A percentile compares a stretch with the other conserved stretches of the same genome.
These are phyloP conservation scores for Aureobasidium sp. DNA, from an alignment of 2,329 filamentous ascomycete species.

Conservation along the genomic window DNA sequence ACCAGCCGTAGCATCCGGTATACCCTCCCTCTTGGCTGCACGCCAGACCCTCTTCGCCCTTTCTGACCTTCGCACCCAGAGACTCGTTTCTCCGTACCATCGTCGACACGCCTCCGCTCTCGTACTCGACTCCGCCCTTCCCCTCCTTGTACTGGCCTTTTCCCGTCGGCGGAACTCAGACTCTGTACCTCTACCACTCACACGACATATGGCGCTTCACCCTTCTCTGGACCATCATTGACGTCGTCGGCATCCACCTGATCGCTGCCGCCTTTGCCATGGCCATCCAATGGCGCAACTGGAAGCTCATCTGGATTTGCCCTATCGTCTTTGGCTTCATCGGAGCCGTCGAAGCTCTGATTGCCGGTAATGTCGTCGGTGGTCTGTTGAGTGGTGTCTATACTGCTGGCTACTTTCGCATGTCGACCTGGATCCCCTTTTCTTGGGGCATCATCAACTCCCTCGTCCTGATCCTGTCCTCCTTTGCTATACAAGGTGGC, in stretches of 20 bases:
- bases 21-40: neutral
- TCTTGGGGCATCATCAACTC: slow-evolving; percentile 83
- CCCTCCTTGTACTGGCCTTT: slow-evolving; percentile 76
- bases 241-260: slow-evolving; percentile 69
- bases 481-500: slow-evolving; percentile 87
- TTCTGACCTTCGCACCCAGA: neutral
- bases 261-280: slow-evolving; percentile 65
- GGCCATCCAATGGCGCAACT: slow-evolving; percentile 56
- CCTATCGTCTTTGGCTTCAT: slow-evolving; percentile 64
- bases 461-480: slow-evolving; percentile 73
- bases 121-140: slow-evolving; percentile 65
- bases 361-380: slow-evolving; percentile 76
- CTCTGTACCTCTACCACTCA: slow-evolving; percentile 64
- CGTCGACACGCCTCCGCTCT: slow-evolving; percentile 42
- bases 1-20: slow-evolving; percentile 8
- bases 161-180: slow-evolving; percentile 48
- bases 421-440: slow-evolving; percentile 93
- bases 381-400: slow-evolving; percentile 78
- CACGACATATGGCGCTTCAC: slow-evolving; percentile 83
- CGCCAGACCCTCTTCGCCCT: neutral
- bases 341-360: slow-evolving; percentile 66
- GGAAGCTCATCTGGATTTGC: slow-evolving; percentile 59
- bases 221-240: slow-evolving; percentile 74
- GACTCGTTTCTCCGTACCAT: slow-evolving; percentile 37
- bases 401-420: slow-evolving; percentile 71